Evolutionary conservation across 2,329 filamentous ascomycete species (phyloP).

Genomic region (Fusarium decemcellulare): DNA sequence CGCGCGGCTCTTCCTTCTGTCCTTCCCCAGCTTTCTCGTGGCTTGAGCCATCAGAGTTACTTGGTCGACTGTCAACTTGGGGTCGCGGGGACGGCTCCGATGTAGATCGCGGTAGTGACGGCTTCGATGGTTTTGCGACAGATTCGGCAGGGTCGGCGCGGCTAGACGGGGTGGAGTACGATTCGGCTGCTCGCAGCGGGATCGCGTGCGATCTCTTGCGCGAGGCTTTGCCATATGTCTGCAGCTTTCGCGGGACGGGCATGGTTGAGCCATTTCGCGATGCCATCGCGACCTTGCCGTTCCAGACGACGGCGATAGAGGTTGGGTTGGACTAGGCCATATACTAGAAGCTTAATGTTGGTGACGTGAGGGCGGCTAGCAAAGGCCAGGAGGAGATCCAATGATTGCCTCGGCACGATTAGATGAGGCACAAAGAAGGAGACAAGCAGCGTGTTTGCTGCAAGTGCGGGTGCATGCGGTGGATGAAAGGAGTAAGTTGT

Average conservation of each 20-base stretch:
- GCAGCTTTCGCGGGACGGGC: slow-evolving; percentile 40
- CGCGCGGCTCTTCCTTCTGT: slow-evolving; percentile 19
- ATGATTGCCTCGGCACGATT: slow-evolving; percentile 14
- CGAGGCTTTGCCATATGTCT: slow-evolving; percentile 48
- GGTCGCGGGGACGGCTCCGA: slow-evolving; percentile 33
- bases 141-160: slow-evolving; percentile 24
- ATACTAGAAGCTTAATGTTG: not conserved
- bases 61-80: slow-evolving; percentile 19
- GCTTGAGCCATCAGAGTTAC: slow-evolving; percentile 4
- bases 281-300: slow-evolving; percentile 33
- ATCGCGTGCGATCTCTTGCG: slow-evolving; percentile 43
- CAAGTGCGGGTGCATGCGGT: slow-evolving; percentile 5
- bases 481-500: slow-evolving; percentile 15
- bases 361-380: slow-evolving; percentile 12
- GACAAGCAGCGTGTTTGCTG: slow-evolving; percentile 24
- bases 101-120: slow-evolving; percentile 30
- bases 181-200: slow-evolving; percentile 40
- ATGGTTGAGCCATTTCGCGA: slow-evolving; percentile 40
- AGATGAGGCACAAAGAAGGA: slow-evolving; percentile 4
- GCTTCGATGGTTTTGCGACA: slow-evolving; percentile 31
- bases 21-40: slow-evolving; percentile 14
- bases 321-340: slow-evolving; percentile 30
- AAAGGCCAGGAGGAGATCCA: not conserved
- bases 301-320: slow-evolving; percentile 14
- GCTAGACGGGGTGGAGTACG: slow-evolving; percentile 21